A percentile compares a stretch with the other conserved stretches of the same genome.
Evolutionary conservation across 768 basidiomycete species (phyloP).

Genomic region (Pleurotus eryngii): DNA sequence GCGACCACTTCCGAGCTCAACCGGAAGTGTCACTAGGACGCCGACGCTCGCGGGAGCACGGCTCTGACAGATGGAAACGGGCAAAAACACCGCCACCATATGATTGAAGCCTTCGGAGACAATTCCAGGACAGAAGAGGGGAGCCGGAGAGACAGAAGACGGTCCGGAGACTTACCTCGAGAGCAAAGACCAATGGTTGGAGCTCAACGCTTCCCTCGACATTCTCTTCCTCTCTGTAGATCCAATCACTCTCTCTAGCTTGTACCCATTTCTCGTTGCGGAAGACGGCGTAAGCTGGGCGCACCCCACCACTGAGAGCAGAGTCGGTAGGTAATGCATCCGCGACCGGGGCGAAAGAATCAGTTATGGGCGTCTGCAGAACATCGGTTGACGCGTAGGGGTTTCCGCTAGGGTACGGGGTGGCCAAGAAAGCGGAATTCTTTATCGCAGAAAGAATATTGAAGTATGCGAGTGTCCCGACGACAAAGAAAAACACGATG

Average conservation of each 20-base stretch:
- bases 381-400: neutral
- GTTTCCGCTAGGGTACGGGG: constrained; percentile 32
- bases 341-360: neutral
- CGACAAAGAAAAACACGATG: constrained; percentile 84
- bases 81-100: neutral
- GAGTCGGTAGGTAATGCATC: neutral
- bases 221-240: neutral
- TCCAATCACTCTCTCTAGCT: neutral
- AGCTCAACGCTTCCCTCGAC: constrained; percentile 38
- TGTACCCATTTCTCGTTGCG: neutral
- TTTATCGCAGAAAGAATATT: constrained; percentile 90
- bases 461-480: constrained; percentile 93
- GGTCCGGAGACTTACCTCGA: constrained; percentile 22
- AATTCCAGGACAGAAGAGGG: too few species aligned
- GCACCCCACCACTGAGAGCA: neutral
- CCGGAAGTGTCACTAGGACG: too few species aligned
- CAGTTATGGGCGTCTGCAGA: neutral
- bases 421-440: constrained; percentile 76
- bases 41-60: neutral
- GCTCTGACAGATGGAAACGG: neutral
- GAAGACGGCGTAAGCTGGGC: constrained; percentile 2
- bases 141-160: neutral
- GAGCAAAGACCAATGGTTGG: constrained; percentile 53
- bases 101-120: too few species aligned
- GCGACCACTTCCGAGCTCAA: too few species aligned